Base-by-base conservation (phyloP, 2,329 filamentous ascomycete genomes). In the Neofusicoccum cordaticola region DNA sequence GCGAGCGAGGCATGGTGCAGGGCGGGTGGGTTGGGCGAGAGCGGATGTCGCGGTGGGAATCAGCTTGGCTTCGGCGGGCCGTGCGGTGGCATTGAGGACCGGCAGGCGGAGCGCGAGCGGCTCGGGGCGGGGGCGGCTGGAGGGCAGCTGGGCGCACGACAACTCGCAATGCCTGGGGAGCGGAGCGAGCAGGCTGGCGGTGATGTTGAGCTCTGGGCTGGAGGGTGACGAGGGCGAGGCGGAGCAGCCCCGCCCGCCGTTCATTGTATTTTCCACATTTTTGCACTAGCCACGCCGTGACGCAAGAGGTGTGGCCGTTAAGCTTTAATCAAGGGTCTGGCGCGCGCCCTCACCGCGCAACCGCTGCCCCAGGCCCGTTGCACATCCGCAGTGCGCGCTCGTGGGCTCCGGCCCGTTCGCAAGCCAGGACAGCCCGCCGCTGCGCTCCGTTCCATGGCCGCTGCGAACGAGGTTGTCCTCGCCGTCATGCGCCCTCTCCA, bases 1-100 rank as follows among this genome's bases (percentile, higher is more conserved):
- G 82, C 63, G 78, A 76, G 67, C 79, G 79, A 62, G 75, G 71
- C 79, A 81, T 81, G 53, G 37, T 65, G 39, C 6, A 19, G 31
- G 22, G 27, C 12, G 31, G 4, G 56, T 37, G 56, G 52, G 3
- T 17, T 31, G 39, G 37, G 13, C 19, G 3, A 22, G 39, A 47
- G 50, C 42, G 56, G 56, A 47, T 47, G 56, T 60, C 56, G 56
- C 56, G 56, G 42, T 60, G 56, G 56, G 31, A 48, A 60, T 47
- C 31, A 60, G 39, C 56, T 60, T 47, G 56, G 42, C 56, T 47
- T 60, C 42, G 13, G 42, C 41, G 56, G 56, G 42, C 42, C 42
- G 56, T 60, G 56, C 56, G 56, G 56, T 60, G 42, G 56, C 56
- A 60, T 60, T 47, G 56, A 42, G 47, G 15, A 37, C 17, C 47